Evolutionary conservation across 495 filamentous ascomycete species (phyloP), one percentile per base, ranked within the genome.

Genomic region (Lophium mytilinum): DNA sequence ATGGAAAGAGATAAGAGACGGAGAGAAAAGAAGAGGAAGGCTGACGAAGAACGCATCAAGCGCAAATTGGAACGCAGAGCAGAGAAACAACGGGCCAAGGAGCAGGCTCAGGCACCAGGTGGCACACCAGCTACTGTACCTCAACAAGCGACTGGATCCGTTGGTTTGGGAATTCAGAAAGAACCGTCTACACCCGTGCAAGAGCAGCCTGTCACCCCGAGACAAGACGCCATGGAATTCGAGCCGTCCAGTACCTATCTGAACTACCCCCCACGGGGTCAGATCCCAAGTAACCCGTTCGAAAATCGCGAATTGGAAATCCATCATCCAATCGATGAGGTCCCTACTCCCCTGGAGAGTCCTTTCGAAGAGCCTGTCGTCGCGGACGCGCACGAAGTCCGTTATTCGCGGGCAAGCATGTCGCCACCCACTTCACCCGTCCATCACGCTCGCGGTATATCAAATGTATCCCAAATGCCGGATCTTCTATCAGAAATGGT

Each of bases 1-100:
- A 80, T 96, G 78, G 90, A 96, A 55, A 74, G 90, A 53, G 90
- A 96, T 67, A 76, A 85, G 57, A 81, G 89, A 56, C 78, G 90
- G 34, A 79, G 77, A 56, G 88, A 95, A 55, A 83, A 80, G 66
- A 89, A 88, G 72, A 77, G 77, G 49, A 75, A 83, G 53, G 76
- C 80, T 41, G 86, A 94, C 21, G 82, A 85, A 55, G 86, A 91
- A 59, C 84, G 75, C 56, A 68, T 87, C 21, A 79, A 87, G 55
- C 79, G 83, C 57, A 83, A 78, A 52, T 73, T 95, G 41, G 79
- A 86, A 55, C 76, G 83, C 41, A 80, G 78, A 51, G 82, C 82
- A 39, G 87, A 90, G 65, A 85, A 84, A 55, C 87, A 91, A 59
- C 70, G 65, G 61, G 50, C 63, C 63, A 11, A 69, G 53, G 71